phyloP scores from a whole-genome alignment of 306 rosid species.

The Canavalia ensiformis region DNA sequence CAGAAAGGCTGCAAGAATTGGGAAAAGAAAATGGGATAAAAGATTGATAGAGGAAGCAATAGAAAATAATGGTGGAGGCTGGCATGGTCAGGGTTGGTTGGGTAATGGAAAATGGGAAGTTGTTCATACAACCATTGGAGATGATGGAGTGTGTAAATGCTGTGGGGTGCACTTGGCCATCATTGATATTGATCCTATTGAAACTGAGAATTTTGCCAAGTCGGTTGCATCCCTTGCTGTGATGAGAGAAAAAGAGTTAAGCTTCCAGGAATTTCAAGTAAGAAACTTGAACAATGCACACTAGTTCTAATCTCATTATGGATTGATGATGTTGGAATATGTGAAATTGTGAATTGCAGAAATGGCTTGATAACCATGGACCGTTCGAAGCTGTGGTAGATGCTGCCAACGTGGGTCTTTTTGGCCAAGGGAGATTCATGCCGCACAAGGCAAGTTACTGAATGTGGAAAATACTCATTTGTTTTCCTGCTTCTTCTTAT shows the following conservation, averaged over 20 bases:
- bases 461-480: slow-evolving; percentile 19
- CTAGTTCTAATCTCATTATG: slow-evolving; percentile 37
- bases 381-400: slow-evolving; percentile 97
- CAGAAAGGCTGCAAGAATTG: slow-evolving; percentile 76
- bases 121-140: slow-evolving; percentile 63
- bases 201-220: slow-evolving; percentile 86
- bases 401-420: slow-evolving; percentile 93
- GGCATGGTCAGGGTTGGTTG: slow-evolving; percentile 98
- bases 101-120: slow-evolving; percentile 88
- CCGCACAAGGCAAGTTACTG: slow-evolving; percentile 81
- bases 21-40: slow-evolving; percentile 80
- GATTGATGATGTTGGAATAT: slow-evolving; percentile 38
- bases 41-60: slow-evolving; percentile 62
- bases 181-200: slow-evolving; percentile 91
- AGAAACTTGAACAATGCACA: slow-evolving; percentile 42
- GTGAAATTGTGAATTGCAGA: slow-evolving; percentile 61
- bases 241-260: slow-evolving; percentile 71
- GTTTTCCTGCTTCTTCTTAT: slow-evolving; percentile 20
- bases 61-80: slow-evolving; percentile 91
- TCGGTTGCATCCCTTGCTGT: slow-evolving; percentile 86
- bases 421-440: slow-evolving; percentile 72
- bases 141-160: slow-evolving; percentile 82
- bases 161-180: slow-evolving; percentile 77
- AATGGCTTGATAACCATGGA: slow-evolving; percentile 89
- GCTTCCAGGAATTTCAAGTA: slow-evolving; percentile 92